Evolutionary conservation across 2,329 filamentous ascomycete genomes (phyloP), one percentile per base, ranked within the genome.

Genomic region (Neurospora sp.): DNA sequence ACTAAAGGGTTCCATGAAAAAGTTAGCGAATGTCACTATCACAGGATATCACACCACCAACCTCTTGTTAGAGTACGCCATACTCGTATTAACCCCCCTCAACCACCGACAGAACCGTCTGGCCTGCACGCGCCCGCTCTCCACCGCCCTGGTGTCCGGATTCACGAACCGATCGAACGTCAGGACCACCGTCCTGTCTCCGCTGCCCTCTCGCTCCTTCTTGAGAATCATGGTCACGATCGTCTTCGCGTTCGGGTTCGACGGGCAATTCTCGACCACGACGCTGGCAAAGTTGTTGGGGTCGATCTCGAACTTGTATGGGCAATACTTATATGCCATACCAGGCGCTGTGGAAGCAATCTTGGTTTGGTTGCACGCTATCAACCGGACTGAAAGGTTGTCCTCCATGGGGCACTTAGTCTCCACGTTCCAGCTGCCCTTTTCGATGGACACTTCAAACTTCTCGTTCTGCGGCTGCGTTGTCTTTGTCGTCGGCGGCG

Each of bases 121-220:
- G 2, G 75, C 75, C 41, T 76, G 76, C 10, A 75, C 69, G 19
- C 68, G 38, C 1, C 75, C 76, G 11, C 52, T 71, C 70, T 72
- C 72, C 19, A 67, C 17, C 11, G 52, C 36, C 36, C 39, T 62
- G 6, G 68, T 67, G 3, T 70, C 71, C 8, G 66, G 67, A 15
- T 70, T 69, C 36, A 66, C 39, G 15, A 70, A 67, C 41, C 69
- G 72, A 39, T 74, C 74, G 65, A 77, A 72, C 65, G 73, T 70
- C 2, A 77, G 68, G 10, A 69, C 70, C 66, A 71, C 72, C 68
- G 66, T 69, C n/a, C 41, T 37, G 23, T 23, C 40, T 11, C 37
- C 66, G 12, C 39, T 68, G 8, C 37, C 68, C 1, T 66, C 67
- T 12, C 8, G 40, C 10, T 15, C 66, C 41, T 69, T 43, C 23